These are phyloP conservation scores for Saccharomycopsis fodiens DNA, from an alignment of 805 yeast genomes.

Conservation along the genomic window DNA sequence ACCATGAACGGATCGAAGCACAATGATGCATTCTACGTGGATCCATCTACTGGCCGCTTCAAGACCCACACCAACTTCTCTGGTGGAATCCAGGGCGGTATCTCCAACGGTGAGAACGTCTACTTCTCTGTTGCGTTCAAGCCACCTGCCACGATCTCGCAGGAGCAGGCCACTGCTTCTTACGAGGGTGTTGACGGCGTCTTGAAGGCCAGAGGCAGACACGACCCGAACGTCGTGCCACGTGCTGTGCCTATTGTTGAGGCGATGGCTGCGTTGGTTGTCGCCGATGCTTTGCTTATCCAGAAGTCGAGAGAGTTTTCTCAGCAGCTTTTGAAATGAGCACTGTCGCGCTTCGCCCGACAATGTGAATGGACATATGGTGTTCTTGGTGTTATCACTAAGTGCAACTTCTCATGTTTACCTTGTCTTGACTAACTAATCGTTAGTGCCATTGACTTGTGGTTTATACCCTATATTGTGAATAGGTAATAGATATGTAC, in stretches of 20 bases:
- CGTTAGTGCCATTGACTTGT: no score
- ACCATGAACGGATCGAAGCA: constrained; percentile 87
- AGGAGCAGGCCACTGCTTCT: constrained; percentile 82
- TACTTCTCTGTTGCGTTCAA: constrained; percentile 95
- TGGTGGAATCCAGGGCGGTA: constrained; percentile 98
- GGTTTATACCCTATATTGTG: no score
- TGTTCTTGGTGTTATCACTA: no score
- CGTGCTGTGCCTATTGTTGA: constrained; percentile 98
- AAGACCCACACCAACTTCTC: constrained; percentile 87
- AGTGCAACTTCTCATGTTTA: no score
- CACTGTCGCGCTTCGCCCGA: background rate
- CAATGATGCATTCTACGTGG: constrained; percentile 76
- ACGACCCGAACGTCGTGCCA: constrained; percentile 97
- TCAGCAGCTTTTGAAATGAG: constrained; percentile 6
- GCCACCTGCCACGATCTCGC: constrained; percentile 95
- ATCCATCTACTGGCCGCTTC: constrained; percentile 51
- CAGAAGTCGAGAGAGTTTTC: constrained; percentile 78
- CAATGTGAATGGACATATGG: no score
- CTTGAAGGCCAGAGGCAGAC: constrained; percentile 94
- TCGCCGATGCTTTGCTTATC: constrained; percentile 77
- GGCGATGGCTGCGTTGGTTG: constrained; percentile 93
- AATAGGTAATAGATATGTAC: no score
- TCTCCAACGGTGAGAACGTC: constrained; percentile 90
- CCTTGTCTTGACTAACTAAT: background rate
- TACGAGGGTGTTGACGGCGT: constrained; percentile 86